A percentile compares a stretch with the other conserved stretches of the same genome.
phyloP scores from a whole-genome alignment of 2,329 filamentous ascomycete genomes.

The Corinectria fuckeliana region DNA sequence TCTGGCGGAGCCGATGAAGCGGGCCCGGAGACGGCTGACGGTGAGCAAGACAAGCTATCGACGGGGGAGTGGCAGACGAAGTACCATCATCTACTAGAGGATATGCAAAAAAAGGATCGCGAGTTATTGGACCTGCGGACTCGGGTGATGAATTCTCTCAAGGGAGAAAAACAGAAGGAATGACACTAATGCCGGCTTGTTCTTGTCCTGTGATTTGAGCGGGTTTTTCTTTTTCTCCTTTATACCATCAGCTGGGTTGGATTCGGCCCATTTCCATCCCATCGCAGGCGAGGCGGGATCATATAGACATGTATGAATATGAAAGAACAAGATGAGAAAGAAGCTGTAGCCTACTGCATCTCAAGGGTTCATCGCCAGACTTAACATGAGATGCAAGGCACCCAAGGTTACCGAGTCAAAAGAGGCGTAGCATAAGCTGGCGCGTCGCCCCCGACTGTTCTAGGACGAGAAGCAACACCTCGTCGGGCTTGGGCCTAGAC shows the following conservation, averaged over 20 bases:
- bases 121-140: conserved; percentile 53
- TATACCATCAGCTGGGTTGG: conserved; percentile 11
- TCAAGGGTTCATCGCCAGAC: neutral
- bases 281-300: conserved; percentile 3
- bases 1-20: conserved; percentile 25
- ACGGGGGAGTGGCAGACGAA: conserved; percentile 57
- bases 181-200: conserved; percentile 25
- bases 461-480: neutral
- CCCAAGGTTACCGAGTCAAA: neutral
- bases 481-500: neutral
- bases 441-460: neutral
- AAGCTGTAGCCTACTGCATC: neutral
- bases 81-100: conserved; percentile 64
- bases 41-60: conserved; percentile 30
- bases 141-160: conserved; percentile 50
- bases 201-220: conserved; percentile 3
- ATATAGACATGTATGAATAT: conserved; percentile 3
- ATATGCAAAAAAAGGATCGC: conserved; percentile 65
- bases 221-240: conserved; percentile 4
- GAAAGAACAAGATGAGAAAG: neutral
- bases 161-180: conserved; percentile 21
- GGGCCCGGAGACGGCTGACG: conserved; percentile 22
- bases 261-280: neutral
- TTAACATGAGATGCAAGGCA: conserved; percentile 4
- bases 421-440: neutral